Percentiles rank a stretch among this genome's conserved stretches.
Evolutionary conservation across 805 yeast genomes (phyloP).

Genomic region (Lipomyces sp.): DNA sequence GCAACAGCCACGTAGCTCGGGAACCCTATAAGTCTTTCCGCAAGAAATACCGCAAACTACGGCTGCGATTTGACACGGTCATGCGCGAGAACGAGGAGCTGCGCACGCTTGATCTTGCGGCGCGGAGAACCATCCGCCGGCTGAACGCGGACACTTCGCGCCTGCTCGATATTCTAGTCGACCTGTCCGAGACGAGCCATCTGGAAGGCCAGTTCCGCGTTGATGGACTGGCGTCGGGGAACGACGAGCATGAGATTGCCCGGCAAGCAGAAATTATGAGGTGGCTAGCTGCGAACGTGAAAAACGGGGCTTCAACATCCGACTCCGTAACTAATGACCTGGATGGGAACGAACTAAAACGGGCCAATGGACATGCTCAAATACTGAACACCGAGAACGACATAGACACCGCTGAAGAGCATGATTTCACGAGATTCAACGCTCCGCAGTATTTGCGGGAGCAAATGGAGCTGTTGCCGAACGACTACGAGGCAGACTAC

Average conservation of each 20-base stretch:
- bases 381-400: not conserved
- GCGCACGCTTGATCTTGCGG: conserved; percentile 10
- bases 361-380: too few species aligned
- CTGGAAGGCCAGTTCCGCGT: conserved; percentile 4
- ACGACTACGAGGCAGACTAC: conserved; percentile 20
- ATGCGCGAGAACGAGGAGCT: conserved; percentile 22
- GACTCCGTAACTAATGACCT: not conserved
- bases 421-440: not conserved
- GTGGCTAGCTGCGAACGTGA: not conserved
- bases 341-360: not conserved
- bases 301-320: not conserved
- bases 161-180: conserved; percentile 23
- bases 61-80: conserved; percentile 18
- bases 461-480: conserved; percentile 13
- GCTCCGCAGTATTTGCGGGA: conserved; percentile 3
- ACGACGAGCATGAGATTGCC: conserved; percentile 5
- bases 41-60: conserved; percentile 27
- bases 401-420: not conserved
- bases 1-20: conserved; percentile 1
- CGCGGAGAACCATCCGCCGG: conserved; percentile 18
- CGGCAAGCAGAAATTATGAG: conserved; percentile 5
- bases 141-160: conserved; percentile 23
- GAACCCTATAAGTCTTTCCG: conserved; percentile 27
- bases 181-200: conserved; percentile 21
- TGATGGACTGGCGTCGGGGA: conserved; percentile 8